phyloP scores from a whole-genome alignment of 805 yeast species.

The Ogataea nakhonphanomensis region DNA sequence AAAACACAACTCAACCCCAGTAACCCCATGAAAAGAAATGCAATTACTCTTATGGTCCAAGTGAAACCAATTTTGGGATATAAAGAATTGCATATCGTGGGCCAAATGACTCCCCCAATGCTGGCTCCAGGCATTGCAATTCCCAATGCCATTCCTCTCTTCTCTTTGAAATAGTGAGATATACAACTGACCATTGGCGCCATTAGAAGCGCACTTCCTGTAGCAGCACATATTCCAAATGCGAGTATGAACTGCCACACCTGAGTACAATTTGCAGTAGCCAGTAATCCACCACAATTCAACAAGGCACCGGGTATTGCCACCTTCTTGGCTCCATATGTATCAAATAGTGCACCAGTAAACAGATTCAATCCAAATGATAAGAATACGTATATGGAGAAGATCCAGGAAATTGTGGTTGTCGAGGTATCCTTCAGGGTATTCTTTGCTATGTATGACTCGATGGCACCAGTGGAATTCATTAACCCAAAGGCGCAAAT shows the following conservation, averaged over 20 bases:
- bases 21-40: conserved; percentile 40
- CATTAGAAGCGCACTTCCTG: conserved; percentile 45
- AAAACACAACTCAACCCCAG: conserved; percentile 31
- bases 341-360: conserved; percentile 46
- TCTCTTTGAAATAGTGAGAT: conserved; percentile 57
- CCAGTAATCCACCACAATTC: conserved; percentile 39
- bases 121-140: conserved; percentile 60
- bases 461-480: conserved; percentile 65
- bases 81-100: conserved; percentile 48
- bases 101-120: conserved; percentile 54
- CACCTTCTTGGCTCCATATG: conserved; percentile 40
- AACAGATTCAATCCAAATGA: conserved; percentile 40
- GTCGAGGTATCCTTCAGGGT: conserved; percentile 44
- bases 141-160: conserved; percentile 60
- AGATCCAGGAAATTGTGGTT: conserved; percentile 66
- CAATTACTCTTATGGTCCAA: conserved; percentile 59
- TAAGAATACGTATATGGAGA: conserved; percentile 48
- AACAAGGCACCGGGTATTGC: conserved; percentile 36
- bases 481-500: conserved; percentile 59
- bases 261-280: conserved; percentile 41
- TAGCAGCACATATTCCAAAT: conserved; percentile 44
- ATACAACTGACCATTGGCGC: conserved; percentile 47
- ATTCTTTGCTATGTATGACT: conserved; percentile 55
- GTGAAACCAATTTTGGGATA: conserved; percentile 50
- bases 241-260: conserved; percentile 51